A percentile compares a stretch with the other conserved stretches of the same genome.
Conservation (phyloP, 1,284 basidiomycete species). For the Cutaneotrichosporon dermatis region DNA sequence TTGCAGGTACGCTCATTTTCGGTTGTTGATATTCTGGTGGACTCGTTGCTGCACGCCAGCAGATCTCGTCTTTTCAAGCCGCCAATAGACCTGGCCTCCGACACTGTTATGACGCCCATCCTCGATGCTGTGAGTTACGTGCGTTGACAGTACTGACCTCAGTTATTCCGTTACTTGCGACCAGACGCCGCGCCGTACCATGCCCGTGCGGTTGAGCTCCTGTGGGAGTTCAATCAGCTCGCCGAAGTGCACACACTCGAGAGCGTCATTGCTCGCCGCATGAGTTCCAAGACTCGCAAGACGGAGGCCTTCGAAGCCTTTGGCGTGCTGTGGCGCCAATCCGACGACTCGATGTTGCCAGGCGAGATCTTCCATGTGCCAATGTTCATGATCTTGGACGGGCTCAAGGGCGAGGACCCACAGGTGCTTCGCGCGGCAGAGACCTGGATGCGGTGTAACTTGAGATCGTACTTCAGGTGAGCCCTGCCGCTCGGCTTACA, state of each 20-base stretch:
- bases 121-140: slow-evolving; percentile 28
- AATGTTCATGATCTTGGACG: slow-evolving; percentile 80
- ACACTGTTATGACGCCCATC: slow-evolving; percentile 26
- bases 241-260: slow-evolving; percentile 55
- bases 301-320: slow-evolving; percentile 73
- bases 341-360: slow-evolving; percentile 74
- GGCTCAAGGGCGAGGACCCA: slow-evolving; percentile 70
- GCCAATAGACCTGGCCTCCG: slow-evolving; percentile 22
- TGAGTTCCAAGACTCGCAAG: slow-evolving; percentile 14
- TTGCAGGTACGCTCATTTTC: slow-evolving; percentile 58
- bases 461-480: slow-evolving; percentile 84
- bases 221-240: slow-evolving; percentile 60
- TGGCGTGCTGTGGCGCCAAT: slow-evolving; percentile 85
- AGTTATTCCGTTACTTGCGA: slow-evolving; percentile 73
- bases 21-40: slow-evolving; percentile 58
- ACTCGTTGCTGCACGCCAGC: slow-evolving; percentile 56
- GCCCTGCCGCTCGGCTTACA: slow-evolving; percentile 10
- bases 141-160: slow-evolving; percentile 12
- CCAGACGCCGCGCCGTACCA: slow-evolving; percentile 69
- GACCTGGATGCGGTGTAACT: slow-evolving; percentile 90
- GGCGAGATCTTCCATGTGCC: slow-evolving; percentile 78
- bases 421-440: slow-evolving; percentile 71
- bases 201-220: slow-evolving; percentile 71
- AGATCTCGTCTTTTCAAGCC: slow-evolving; percentile 26
- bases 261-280: slow-evolving; percentile 55